Evolutionary conservation across 768 basidiomycete genomes (phyloP), one percentile per base, ranked within the genome.

Genomic region (Hortiboletus campestris): DNA sequence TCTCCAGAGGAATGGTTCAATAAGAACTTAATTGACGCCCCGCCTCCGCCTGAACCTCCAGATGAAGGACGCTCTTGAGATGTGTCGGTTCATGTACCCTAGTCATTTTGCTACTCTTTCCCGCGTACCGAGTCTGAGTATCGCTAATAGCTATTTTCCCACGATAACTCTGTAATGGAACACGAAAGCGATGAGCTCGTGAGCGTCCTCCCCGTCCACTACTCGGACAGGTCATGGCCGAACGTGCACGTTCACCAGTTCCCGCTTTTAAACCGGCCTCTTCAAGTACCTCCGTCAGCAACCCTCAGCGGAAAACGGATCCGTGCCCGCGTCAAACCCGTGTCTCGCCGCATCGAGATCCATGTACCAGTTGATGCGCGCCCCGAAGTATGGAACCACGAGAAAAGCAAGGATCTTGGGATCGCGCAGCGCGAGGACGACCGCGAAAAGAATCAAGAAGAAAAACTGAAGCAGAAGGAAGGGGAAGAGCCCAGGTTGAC

Each of bases 341-440:
- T 76, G 38, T 76, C 80, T 36, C 80, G 77, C 49, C 77, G 84
- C 59, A 68, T 89, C 32, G 91, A 94, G 68, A 78, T 94, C 22
- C 89, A 91, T 68, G 79, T 94, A 13, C 91, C 91, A 6, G 81
- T 84, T n/a, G 91, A 94, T 67, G 82, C 82, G 20, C 84, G 91
- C 35, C 75, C 83, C 17, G 89, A 91, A 59, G 88, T 94, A 16
- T 91, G 88, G 85, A 93, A 88, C 63, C 67, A 67, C n/a, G 88
- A 89, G 51, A 81, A 80, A 56, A 83, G 86, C 16, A 81, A 77
- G 64, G 83, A 83, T 31, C 73, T 90, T 17, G 91, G 89, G 3
- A 68, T 66, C 20, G 89, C 86, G 17, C 80, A 84, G 49, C 67
- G 76, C 47, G 87, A 89, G 50, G 91, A 91, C 62, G 91, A 93